Percentiles rank a stretch among this genome's conserved stretches.
Evolutionary conservation across 2,329 filamentous ascomycete genomes (phyloP).

Genomic region (Aspergillus sclerotialis): DNA sequence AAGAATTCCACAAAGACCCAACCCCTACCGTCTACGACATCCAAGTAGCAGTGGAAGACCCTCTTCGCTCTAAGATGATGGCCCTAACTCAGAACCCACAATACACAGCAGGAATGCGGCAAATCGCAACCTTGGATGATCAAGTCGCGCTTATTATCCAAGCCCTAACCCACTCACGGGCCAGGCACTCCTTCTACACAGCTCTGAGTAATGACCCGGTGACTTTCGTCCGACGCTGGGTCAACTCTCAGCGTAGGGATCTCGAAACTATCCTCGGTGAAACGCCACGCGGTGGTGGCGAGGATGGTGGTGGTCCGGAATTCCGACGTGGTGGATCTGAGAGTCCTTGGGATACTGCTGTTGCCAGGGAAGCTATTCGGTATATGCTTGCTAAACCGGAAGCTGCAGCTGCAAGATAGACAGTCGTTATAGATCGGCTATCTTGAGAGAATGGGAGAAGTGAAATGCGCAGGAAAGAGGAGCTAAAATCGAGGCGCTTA

Average conservation of each 20-base stretch:
- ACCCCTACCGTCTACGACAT: slow-evolving; percentile 85
- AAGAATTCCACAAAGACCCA: slow-evolving; percentile 68
- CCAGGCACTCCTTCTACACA: slow-evolving; percentile 82
- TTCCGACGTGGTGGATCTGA: slow-evolving; percentile 45
- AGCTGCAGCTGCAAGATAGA: slow-evolving; percentile 20
- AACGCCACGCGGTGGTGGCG: slow-evolving; percentile 52
- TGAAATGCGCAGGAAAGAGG: not conserved
- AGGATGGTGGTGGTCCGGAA: slow-evolving; percentile 46
- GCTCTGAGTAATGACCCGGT: slow-evolving; percentile 74
- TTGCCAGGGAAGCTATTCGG: slow-evolving; percentile 56
- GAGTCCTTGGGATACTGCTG: slow-evolving; percentile 57
- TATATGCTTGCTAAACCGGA: slow-evolving; percentile 51
- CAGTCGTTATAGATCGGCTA: slow-evolving; percentile 11
- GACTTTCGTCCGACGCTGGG: slow-evolving; percentile 78
- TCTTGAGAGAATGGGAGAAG: slow-evolving; percentile 11
- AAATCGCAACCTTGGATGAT: slow-evolving; percentile 72
- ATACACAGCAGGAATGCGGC: slow-evolving; percentile 65
- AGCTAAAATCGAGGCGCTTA: slow-evolving; percentile 7
- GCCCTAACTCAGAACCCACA: slow-evolving; percentile 62
- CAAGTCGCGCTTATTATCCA: slow-evolving; percentile 78
- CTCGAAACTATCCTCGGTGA: slow-evolving; percentile 84
- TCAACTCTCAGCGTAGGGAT: slow-evolving; percentile 84
- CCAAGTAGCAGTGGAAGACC: slow-evolving; percentile 75
- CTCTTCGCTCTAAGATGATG: slow-evolving; percentile 61
- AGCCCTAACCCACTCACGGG: slow-evolving; percentile 74